Evolutionary conservation across 2,329 filamentous ascomycete genomes (phyloP).

Genomic region (Phymatotrichopsis omnivora): DNA sequence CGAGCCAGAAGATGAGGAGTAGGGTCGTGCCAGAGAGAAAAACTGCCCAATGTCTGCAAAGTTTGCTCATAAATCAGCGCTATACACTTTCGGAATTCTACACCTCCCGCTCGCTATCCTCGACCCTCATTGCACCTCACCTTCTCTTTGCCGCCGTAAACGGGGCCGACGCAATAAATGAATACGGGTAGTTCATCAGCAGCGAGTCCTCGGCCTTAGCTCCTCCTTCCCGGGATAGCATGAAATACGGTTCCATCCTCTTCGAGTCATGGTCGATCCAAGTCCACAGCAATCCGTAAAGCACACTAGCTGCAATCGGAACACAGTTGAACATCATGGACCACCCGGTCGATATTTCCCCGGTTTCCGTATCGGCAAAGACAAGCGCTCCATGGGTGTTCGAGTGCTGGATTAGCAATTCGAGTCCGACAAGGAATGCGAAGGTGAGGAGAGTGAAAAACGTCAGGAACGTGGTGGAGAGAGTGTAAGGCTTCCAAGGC

Average conservation of each 20-base stretch:
- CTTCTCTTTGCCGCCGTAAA: slow-evolving; percentile 35
- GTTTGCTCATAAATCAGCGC: neutral
- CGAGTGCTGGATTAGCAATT: too few relatives aligned
- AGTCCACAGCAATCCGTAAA: slow-evolving; percentile 48
- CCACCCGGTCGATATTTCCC: neutral
- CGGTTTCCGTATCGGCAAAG: too few relatives aligned
- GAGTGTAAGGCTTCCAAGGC: too few relatives aligned
- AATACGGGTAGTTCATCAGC: slow-evolving; percentile 46
- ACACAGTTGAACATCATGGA: too few relatives aligned
- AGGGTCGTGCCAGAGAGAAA: slow-evolving; percentile 41
- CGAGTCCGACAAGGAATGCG: too few relatives aligned
- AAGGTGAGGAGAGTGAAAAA: too few relatives aligned
- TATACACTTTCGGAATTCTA: slow-evolving; percentile 1
- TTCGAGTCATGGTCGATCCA: slow-evolving; percentile 53
- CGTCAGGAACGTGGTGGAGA: too few relatives aligned
- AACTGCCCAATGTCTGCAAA: slow-evolving; percentile 43
- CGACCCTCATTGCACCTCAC: slow-evolving; percentile 11
- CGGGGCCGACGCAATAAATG: slow-evolving; percentile 40
- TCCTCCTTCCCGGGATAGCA: slow-evolving; percentile 42
- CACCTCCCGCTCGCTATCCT: neutral
- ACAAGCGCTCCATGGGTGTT: too few relatives aligned
- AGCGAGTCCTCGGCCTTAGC: slow-evolving; percentile 41
- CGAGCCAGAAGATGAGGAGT: slow-evolving; percentile 43
- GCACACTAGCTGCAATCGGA: slow-evolving; percentile 45
- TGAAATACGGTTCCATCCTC: slow-evolving; percentile 50